A percentile compares a stretch with the other conserved stretches of the same genome.
Evolutionary conservation across 2,329 filamentous ascomycete genomes (phyloP).

Genomic region (Colletotrichum paranaense): DNA sequence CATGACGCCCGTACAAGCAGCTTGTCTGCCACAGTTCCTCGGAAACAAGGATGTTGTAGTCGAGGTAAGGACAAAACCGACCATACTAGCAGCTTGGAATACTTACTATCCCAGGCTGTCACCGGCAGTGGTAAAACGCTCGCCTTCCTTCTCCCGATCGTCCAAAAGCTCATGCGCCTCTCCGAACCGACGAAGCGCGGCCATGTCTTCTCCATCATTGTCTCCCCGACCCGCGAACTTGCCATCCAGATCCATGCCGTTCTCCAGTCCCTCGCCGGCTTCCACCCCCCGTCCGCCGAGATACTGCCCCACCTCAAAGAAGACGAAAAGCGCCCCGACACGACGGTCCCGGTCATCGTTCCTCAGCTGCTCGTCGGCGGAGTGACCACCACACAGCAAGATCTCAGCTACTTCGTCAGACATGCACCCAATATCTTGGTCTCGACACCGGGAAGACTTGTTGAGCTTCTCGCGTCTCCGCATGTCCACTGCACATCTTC

Average conservation of each 20-base stretch:
- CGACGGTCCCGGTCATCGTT: conserved; percentile 68
- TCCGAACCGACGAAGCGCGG: conserved; percentile 89
- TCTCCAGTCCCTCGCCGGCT: conserved; percentile 79
- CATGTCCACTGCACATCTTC: conserved; percentile 90
- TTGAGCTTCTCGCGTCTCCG: conserved; percentile 86
- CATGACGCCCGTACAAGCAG: conserved; percentile 96
- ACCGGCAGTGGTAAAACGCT: conserved; percentile 93
- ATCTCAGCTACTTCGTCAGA: conserved; percentile 86
- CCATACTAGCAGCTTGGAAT: background rate
- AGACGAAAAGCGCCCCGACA: conserved; percentile 65
- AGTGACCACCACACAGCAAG: conserved; percentile 81
- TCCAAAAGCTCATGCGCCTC: conserved; percentile 83
- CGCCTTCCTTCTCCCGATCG: conserved; percentile 80
- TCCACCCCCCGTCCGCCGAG: conserved; percentile 83
- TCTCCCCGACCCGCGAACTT: conserved; percentile 93
- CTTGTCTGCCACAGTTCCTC: conserved; percentile 88
- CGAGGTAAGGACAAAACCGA: conserved; percentile 62
- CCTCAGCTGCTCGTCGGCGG: conserved; percentile 92
- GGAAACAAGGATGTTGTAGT: conserved; percentile 93
- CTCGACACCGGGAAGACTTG: conserved; percentile 88
- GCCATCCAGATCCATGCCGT: conserved; percentile 91
- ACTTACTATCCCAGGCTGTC: conserved; percentile 68
- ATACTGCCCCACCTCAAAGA: conserved; percentile 64
- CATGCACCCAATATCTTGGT: conserved; percentile 90
- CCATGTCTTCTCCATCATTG: conserved; percentile 89